These are phyloP conservation scores for Oryza longistaminata DNA, from an alignment of 176 grass and related monocot genomes.

Conservation along the genomic window DNA sequence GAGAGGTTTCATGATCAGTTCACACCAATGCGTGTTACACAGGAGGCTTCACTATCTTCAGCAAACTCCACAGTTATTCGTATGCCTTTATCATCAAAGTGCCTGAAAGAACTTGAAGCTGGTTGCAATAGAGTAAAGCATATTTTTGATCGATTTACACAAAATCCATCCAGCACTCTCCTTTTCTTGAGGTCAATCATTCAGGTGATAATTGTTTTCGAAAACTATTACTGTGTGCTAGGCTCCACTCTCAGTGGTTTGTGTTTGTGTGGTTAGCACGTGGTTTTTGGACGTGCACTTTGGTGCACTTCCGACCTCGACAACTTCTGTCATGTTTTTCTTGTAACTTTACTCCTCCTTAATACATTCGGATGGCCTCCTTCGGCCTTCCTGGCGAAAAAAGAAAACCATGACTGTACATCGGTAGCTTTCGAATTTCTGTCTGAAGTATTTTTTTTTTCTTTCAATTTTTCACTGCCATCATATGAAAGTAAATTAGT, in stretches of 20 bases:
- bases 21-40: slow-evolving; percentile 72
- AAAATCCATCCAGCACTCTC: slow-evolving; percentile 77
- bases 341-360: too few relatives aligned
- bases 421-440: neutral
- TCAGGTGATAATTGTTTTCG: slow-evolving; percentile 50
- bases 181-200: slow-evolving; percentile 79
- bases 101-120: slow-evolving; percentile 71
- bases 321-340: too few relatives aligned
- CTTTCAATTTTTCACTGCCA: neutral
- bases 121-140: slow-evolving; percentile 77
- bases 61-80: slow-evolving; percentile 88
- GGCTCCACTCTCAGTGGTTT: too few relatives aligned
- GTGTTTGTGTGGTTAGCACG: too few relatives aligned
- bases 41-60: slow-evolving; percentile 72
- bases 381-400: too few relatives aligned
- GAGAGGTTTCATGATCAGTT: slow-evolving; percentile 97
- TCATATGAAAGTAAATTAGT: neutral
- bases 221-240: neutral
- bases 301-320: too few relatives aligned
- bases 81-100: slow-evolving; percentile 95
- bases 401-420: neutral
- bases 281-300: too few relatives aligned
- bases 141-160: slow-evolving; percentile 84
- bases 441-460: neutral
- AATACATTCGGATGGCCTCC: too few relatives aligned